Base-by-base conservation (phyloP, 805 yeast genomes). In the Grigorovia transvaalensis region DNA sequence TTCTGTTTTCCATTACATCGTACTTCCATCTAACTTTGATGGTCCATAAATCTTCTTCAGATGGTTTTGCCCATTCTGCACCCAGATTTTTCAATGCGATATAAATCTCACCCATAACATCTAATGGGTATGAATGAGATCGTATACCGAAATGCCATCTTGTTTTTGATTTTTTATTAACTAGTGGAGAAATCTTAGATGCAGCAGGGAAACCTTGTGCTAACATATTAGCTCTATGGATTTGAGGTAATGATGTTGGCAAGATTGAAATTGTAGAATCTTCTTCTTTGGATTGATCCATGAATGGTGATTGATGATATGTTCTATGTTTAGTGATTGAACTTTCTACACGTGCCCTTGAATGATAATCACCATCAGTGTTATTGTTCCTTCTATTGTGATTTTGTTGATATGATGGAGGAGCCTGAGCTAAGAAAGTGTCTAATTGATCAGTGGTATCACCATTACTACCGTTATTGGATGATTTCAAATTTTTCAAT, bases 81-180 rank as follows among this genome's bases (percentile, higher is more conserved):
- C 96, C 97, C 51, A 93, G 72, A 61, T 87, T 88, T 69, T 87
- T 87, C 64, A 93, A 74, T 1, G 98, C 98, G 47, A 96, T 77
- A 70, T 93, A 93, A 45, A 93, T 90, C 66, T 93, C 99, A 29
- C 97, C 96, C 98, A 93, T 93, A 3, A 93, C 99, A 68, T 93
- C 99, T 59, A 93, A 74, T 38, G 99, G 98, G 65, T 93, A 93
- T 0, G 96, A 88, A 61, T 97, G 77, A 9, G 96, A 88, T 65
- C 99, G 77, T 54, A 93, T 93, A 57, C 99, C 99, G 65, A 93
- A 93, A 73, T 93, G 99, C 99, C 99, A 93, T 69, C 96, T 82
- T 7, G 96, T 88, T 69, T 89, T 91, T 55, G 91, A 85, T 67
- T 88, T 88, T 67, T 91, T 89, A 47, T 85, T 76, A 23, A 83